Evolutionary conservation across 225 moss, liverwort and hornwort genomes (phyloP).

Genomic region (Ulota crispa): DNA sequence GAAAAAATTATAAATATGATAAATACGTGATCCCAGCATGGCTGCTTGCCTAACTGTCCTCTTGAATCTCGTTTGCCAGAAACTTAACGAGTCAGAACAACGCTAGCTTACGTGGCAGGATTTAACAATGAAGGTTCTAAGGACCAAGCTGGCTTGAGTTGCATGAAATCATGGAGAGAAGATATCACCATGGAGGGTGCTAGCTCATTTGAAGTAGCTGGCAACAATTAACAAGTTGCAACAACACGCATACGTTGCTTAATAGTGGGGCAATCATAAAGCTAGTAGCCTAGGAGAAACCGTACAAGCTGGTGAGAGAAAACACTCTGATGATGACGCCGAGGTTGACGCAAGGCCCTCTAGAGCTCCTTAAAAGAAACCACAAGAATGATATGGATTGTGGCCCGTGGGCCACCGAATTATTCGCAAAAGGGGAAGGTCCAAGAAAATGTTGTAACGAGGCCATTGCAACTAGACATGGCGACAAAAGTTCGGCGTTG

Average conservation of each 20-base stretch:
- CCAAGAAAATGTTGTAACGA: slow-evolving; percentile 14
- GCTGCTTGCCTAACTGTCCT: background rate
- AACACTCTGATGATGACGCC: slow-evolving; percentile 13
- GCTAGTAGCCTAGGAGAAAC: background rate
- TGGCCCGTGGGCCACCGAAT: slow-evolving; percentile 38
- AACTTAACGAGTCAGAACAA: background rate
- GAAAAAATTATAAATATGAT: background rate
- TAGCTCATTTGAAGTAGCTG: background rate
- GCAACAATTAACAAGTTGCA: slow-evolving; percentile 1
- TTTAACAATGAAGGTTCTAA: background rate
- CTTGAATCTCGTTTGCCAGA: background rate
- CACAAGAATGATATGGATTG: slow-evolving; percentile 32
- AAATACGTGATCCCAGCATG: background rate
- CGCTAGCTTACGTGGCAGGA: background rate
- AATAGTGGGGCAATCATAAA: slow-evolving; percentile 3
- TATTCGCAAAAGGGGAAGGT: slow-evolving; percentile 17
- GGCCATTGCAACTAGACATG: background rate
- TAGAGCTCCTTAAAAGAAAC: slow-evolving; percentile 13
- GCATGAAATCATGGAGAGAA: background rate
- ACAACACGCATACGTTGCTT: slow-evolving; percentile 11
- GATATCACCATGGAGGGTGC: background rate
- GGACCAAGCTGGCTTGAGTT: background rate
- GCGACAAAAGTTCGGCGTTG: slow-evolving; percentile 29
- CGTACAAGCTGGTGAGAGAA: slow-evolving; percentile 16
- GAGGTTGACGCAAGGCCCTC: slow-evolving; percentile 15